Conservation (phyloP, 768 basidiomycete species). For the Postia placenta region DNA sequence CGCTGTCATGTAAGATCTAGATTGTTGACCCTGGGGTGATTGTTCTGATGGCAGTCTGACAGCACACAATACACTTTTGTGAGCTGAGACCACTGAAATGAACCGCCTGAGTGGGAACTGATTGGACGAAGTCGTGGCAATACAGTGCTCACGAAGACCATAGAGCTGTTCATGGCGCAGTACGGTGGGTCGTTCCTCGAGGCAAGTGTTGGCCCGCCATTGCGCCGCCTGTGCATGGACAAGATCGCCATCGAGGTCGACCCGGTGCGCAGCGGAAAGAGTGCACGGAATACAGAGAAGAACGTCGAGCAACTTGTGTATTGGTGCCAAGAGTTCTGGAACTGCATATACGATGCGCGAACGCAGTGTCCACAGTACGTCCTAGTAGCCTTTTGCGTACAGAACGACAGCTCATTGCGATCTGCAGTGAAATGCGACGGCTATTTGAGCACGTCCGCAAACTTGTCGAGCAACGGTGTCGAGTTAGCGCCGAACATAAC, state of each 20-base stretch:
- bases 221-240: conserved; percentile 67
- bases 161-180: conserved; percentile 77
- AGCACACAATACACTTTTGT: conserved; percentile 75
- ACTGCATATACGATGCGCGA: conserved; percentile 69
- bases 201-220: conserved; percentile 63
- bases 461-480: conserved; percentile 65
- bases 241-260: conserved; percentile 81
- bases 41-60: no score
- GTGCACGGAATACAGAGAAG: conserved; percentile 54
- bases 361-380: conserved; percentile 71
- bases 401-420: background rate
- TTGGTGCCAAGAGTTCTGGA: conserved; percentile 82
- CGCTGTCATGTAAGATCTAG: conserved; percentile 49
- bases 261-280: conserved; percentile 58
- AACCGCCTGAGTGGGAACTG: conserved; percentile 16
- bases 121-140: conserved; percentile 40
- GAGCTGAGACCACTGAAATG: conserved; percentile 4
- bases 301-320: conserved; percentile 63
- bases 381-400: background rate
- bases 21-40: no score
- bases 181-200: conserved; percentile 80
- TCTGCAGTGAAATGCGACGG: conserved; percentile 59
- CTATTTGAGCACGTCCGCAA: conserved; percentile 66
- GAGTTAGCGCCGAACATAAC: conserved; percentile 38
- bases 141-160: conserved; percentile 46